A percentile compares a stretch with the other conserved stretches of the same genome.
phyloP scores from a whole-genome alignment of 163 green algal genomes.

The Chlorella variabilis region DNA sequence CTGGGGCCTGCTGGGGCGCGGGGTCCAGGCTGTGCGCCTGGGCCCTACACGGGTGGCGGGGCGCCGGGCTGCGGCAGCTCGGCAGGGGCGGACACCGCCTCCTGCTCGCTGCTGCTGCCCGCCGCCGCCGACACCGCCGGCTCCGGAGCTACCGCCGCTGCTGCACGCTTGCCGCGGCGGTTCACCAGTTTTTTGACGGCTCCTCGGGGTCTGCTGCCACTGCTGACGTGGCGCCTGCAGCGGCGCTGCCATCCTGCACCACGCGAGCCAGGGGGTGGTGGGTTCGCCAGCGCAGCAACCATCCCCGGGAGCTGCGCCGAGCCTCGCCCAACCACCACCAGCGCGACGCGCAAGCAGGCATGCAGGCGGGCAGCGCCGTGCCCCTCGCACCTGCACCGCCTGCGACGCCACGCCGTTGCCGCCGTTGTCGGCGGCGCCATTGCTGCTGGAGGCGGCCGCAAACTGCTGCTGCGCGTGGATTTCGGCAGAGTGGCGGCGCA shows the following conservation, averaged over 20 bases:
- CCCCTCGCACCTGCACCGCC: slow-evolving; percentile 2
- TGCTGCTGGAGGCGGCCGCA: neutral
- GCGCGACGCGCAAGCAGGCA: no score
- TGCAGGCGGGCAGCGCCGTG: neutral
- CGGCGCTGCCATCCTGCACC: neutral
- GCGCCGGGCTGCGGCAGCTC: slow-evolving; percentile 2
- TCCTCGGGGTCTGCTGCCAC: neutral
- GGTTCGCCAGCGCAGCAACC: no score
- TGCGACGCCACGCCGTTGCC: neutral
- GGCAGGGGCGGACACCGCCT: slow-evolving; percentile 1
- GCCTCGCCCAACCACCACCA: no score
- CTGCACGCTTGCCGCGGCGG: slow-evolving; percentile 23
- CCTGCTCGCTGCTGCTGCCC: slow-evolving; percentile 34
- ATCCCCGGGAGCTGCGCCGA: no score
- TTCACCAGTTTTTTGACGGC: slow-evolving; percentile 14
- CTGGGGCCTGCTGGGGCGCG: no score
- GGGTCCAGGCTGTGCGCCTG: no score
- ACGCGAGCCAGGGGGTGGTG: no score
- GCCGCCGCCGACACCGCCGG: slow-evolving; percentile 1
- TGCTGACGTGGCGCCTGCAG: neutral
- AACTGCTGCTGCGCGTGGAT: slow-evolving; percentile 12
- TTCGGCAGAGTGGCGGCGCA: neutral
- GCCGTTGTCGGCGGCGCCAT: neutral
- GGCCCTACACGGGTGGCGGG: neutral
- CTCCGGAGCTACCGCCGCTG: slow-evolving; percentile 24